Evolutionary conservation across 495 filamentous ascomycete genomes (phyloP).

Genomic region (Rhypophila decipiens): DNA sequence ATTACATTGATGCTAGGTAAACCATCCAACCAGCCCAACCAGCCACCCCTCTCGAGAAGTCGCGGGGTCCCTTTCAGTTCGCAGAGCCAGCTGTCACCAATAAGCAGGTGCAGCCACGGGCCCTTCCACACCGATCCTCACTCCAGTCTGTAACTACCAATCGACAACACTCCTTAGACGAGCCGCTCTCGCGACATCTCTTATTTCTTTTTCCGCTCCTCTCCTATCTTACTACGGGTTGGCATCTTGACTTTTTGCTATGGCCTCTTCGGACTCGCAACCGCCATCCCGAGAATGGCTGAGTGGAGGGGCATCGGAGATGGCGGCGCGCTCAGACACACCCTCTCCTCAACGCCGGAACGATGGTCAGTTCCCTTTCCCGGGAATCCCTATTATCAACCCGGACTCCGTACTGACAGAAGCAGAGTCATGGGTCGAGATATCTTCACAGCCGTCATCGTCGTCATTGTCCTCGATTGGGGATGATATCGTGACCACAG

Average conservation of each 20-base stretch:
- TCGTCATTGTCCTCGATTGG: slow-evolving; percentile 85
- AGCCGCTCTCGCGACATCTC: background rate
- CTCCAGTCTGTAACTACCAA: background rate
- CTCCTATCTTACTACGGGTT: background rate
- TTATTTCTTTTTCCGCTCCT: background rate
- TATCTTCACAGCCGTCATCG: slow-evolving; percentile 82
- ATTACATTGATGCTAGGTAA: no score
- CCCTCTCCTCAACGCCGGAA: slow-evolving; percentile 23
- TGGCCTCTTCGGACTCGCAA: slow-evolving; percentile 16
- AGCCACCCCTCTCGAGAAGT: no score
- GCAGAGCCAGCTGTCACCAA: background rate
- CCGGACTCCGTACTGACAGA: slow-evolving; percentile 28
- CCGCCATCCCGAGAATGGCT: slow-evolving; percentile 5
- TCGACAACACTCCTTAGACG: slow-evolving; percentile 1
- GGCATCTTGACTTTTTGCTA: background rate
- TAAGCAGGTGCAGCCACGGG: background rate
- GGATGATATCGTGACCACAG: slow-evolving; percentile 84
- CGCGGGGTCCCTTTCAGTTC: no score
- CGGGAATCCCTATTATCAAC: background rate
- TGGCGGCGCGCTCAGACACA: slow-evolving; percentile 9
- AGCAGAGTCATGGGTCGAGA: slow-evolving; percentile 94
- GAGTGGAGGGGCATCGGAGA: slow-evolving; percentile 3
- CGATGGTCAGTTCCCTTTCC: slow-evolving; percentile 27
- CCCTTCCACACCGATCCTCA: background rate
- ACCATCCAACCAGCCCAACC: no score